Evolutionary conservation across 495 filamentous ascomycete species (phyloP), one percentile per base, ranked within the genome.

Genomic region (Filosporella fistucella): DNA sequence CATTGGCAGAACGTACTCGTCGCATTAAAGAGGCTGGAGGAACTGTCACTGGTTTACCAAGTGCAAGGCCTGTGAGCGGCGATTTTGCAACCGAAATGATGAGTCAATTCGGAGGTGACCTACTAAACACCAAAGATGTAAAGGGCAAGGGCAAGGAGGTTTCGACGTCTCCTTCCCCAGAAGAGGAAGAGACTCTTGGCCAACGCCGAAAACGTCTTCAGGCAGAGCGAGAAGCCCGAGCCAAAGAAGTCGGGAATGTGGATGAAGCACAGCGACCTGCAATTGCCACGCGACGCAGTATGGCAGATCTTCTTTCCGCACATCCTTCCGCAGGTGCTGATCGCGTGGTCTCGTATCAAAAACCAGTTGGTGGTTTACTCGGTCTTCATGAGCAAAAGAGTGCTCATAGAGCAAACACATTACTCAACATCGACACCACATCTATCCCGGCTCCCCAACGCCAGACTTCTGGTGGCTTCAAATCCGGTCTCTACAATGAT

Each of bases 141-240:
- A 68, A 59, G 40, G 49, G 53, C 13, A 56, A 60, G 45, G 53
- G 37, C 2, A 57, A 57, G 25, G 50, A 60, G 30, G 20, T 13
- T 16, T 26, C 38, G 4, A 21, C 36, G 5, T 57, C 59, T 5
- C 56, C 62, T 12, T 62, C 59, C 1, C 63, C 69, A 5, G 85
- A 84, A 47, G 75, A 77, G 44, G 88, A 95, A 52, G 91, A 98
- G 62, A 95, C 91, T 0, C 76, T 98, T 2, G 93, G 82, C 11
- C 89, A 97, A 60, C 82, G 91, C 7, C 82, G 89, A 3, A 79
- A 74, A 48, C 80, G 93, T 12, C 75, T 98, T 1, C 86, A 90
- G 62, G 81, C 76, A 35, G 86, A 91, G 65, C 74, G 73, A 10
- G 74, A 82, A 49, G 75, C 77, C 3, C 67, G 68, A 26, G 72